Evolutionary conservation across 371 early-diverging fungal genomes (phyloP), one percentile per base, ranked within the genome.

Genomic region (Mortierella sp.): DNA sequence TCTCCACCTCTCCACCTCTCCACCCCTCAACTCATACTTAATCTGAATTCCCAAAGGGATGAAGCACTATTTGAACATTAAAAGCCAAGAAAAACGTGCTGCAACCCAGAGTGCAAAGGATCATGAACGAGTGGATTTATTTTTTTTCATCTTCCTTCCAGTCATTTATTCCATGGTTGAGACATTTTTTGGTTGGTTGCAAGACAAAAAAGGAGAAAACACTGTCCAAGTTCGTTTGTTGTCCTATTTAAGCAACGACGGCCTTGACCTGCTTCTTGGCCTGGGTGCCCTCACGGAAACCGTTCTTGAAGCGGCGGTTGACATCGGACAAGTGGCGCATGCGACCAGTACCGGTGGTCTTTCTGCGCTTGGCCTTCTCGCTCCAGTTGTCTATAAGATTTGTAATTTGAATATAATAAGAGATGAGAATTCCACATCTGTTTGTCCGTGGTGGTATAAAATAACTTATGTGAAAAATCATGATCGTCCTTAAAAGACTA

Each of bases 311-410:
- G 69, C 97, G 92, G 68, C 93, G 87, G 81, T 93, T 84, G 57
- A 98, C 87, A 71, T 80, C 86, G 91, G 96, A 97, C 85, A 99
- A 86, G 92, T 99, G 87, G 63, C 93, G 87, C 97, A 96, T 96
- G 82, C 98, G 95, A 72, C 99, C 99, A 71, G 98, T 97, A 81
- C 99, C 99, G 82, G 97, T 95, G 80, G 97, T 97, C 91, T 94
- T 95, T 91, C 99, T 94, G 79, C 99, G 92, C 85, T 90, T 90
- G 81, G 93, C 97, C 93, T 99, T 99, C 72, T 87, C 92, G 81
- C 92, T 90, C 95, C 97, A 98, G 89, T 95, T 95, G 92, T 85
- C 92, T 93, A 69, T 6, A 12, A 17, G 43, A 24, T 32, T 15
- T 21, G 28, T 4, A 21, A n/a, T n/a, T n/a, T n/a, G n/a, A 17